Conservation (phyloP, 176 grass and related monocot species). For the Musa schizocarpa region DNA sequence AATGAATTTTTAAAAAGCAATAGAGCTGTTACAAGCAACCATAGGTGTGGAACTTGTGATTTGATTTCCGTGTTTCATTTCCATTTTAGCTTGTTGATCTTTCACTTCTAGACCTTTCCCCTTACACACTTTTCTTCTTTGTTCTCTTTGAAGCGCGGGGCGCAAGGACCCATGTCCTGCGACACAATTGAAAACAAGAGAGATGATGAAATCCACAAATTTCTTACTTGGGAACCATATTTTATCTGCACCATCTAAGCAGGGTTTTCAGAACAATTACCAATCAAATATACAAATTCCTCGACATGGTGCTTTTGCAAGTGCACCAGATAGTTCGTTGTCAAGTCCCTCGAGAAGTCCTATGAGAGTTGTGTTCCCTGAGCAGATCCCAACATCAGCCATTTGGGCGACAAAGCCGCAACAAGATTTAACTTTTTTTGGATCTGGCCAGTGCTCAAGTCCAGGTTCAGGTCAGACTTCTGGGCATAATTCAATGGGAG, state of each 20-base stretch:
- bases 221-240: slow-evolving; percentile 42
- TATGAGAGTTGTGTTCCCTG: slow-evolving; percentile 57
- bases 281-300: slow-evolving; percentile 50
- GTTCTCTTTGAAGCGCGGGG: slow-evolving; percentile 37
- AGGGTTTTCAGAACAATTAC: slow-evolving; percentile 32
- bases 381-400: slow-evolving; percentile 79
- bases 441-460: slow-evolving; percentile 95
- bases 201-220: slow-evolving; percentile 37
- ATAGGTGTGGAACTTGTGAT: slow-evolving; percentile 5
- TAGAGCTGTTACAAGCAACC: slow-evolving; percentile 35
- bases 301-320: slow-evolving; percentile 49
- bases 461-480: slow-evolving; percentile 94
- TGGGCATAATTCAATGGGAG: slow-evolving; percentile 95
- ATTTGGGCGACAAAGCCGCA: slow-evolving; percentile 70
- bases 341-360: slow-evolving; percentile 92
- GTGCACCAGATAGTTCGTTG: slow-evolving; percentile 88
- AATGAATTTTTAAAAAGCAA: slow-evolving; percentile 46
- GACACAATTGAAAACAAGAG: slow-evolving; percentile 38
- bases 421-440: slow-evolving; percentile 67
- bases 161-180: slow-evolving; percentile 41
- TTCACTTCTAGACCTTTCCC: slow-evolving; percentile 6
- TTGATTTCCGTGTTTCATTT: background rate
- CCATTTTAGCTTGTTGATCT: background rate
- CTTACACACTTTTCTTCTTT: slow-evolving; percentile 25
- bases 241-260: slow-evolving; percentile 48